Base-by-base conservation (phyloP, 139 green algal genomes). In the Tetradesmus obliquus region DNA sequence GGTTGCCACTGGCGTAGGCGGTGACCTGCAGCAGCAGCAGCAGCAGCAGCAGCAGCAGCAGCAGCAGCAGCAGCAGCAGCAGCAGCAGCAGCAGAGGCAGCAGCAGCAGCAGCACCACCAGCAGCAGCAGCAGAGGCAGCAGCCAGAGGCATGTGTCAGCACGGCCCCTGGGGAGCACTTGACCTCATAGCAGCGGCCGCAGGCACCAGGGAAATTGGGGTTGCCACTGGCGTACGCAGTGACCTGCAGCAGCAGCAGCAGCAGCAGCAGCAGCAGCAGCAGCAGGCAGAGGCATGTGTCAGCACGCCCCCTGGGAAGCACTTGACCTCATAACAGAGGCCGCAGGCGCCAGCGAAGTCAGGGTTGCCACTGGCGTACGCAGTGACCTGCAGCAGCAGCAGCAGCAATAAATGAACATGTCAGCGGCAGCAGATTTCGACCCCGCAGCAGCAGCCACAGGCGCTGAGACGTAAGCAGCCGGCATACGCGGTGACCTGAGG, bases 1-100 rank as follows among this genome's bases (percentile, higher is more conserved):
- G 76, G 74, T 87, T 87, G 55, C 55, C 76, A n/a, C 54, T 82
- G n/a, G 88, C 88, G 80, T 91, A 91, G n/a, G 54, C 12, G 10
- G 79, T 84, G 4, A 85, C 87, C 17, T 84, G 54, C 81, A 62
- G 19, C 10, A 4, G 60, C 9, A 71, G 60, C 60, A 19, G 9
- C 7, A 71, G 32, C 32, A 45, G 32, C 32, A 45, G 32, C 32
- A 45, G 32, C 32, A 45, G 32, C 32, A 45, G 32, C 32, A 45
- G 32, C 9, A 71, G 60, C 60, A 19, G 9, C 7, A 71, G 54
- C 81, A 62, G 19, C 10, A 4, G 60, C 9, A 71, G 60, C 60
- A 19, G 9, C 7, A 71, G 54, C 81, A 62, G 19, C 10, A 4
- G 60, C 9, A 71, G 60, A 10, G 9, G 9, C 7, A 71, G 54